Base-by-base conservation (phyloP, 441 rosid species). In the Capsella rubella region DNA sequence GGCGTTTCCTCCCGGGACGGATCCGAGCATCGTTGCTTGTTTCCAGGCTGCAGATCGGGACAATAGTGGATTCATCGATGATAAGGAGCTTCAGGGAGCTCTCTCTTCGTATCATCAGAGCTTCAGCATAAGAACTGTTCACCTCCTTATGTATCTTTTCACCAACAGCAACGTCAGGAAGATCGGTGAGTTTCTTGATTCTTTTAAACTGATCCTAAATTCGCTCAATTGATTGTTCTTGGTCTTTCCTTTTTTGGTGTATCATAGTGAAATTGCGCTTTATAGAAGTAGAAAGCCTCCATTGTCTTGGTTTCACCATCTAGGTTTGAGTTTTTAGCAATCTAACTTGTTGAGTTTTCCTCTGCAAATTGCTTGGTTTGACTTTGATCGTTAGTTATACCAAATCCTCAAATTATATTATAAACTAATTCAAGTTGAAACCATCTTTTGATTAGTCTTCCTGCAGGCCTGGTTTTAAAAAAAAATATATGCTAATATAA, bases 51-150 rank as follows among this genome's bases (percentile, higher is more conserved):
- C 98, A 29, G 95, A 91, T 81, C 87, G 76, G 79, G 97, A 94
- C 71, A 84, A 89, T 14, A 91, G 97, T 68, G 97, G 96, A 1
- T 67, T 90, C 62, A 90, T 91, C 63, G 97, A 93, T 40, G 98
- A 91, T 14, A 89, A 85, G 76, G 98, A 94, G 83, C 78, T 91
- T 65, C 98, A 94, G 76, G 81, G 88, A 16, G 98, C 93, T 15
- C 83, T 94, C 9, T 89, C 98, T 59, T 79, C 91, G 7, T 91
- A 91, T 59, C 70, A 84, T 75, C 96, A 94, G 85, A 84, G 87
- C 79, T 94, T 91, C 83, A 90, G 98, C 81, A 21, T 94, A 66
- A 84, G 97, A 67, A 94, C 98, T 32, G 95, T 94, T 76, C 95
- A 78, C 68, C 91, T 94, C 53, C 88, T 91, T 58, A 90, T 91